Evolutionary conservation across 2,329 filamentous ascomycete species (phyloP).

Genomic region (Raffaelea ambrosiae): DNA sequence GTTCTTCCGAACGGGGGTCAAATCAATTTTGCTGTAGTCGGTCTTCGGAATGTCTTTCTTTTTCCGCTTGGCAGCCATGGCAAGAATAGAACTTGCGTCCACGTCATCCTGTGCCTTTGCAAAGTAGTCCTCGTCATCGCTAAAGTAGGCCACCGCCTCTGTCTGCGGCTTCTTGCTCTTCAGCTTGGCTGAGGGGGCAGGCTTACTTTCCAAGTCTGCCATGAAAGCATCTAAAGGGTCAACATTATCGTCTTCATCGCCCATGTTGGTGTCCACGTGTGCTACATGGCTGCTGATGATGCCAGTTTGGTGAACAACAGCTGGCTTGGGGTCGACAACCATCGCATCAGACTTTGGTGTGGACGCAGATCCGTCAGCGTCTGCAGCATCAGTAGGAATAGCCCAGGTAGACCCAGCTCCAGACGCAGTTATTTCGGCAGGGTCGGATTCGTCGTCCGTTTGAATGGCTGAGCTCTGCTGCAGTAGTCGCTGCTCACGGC

Average conservation of each 20-base stretch:
- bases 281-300: not conserved
- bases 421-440: no score
- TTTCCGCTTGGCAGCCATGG: slow-evolving; percentile 60
- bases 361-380: not conserved
- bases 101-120: slow-evolving; percentile 39
- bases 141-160: slow-evolving; percentile 73
- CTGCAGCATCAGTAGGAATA: no score
- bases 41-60: slow-evolving; percentile 91
- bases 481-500: slow-evolving; percentile 62
- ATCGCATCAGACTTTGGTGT: not conserved
- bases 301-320: no score
- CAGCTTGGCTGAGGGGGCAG: slow-evolving; percentile 32
- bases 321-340: not conserved
- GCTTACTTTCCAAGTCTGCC: slow-evolving; percentile 51
- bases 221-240: slow-evolving; percentile 98
- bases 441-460: slow-evolving; percentile 26
- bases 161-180: slow-evolving; percentile 48
- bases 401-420: no score
- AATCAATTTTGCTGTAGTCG: slow-evolving; percentile 78
- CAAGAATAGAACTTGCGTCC: slow-evolving; percentile 39
- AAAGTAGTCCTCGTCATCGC: slow-evolving; percentile 70
- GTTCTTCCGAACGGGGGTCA: slow-evolving; percentile 81
- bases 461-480: slow-evolving; percentile 36
- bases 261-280: slow-evolving; percentile 55
- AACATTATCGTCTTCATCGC: slow-evolving; percentile 68